Base-by-base conservation (phyloP, 129 eudicot species). In the Mikania micrantha region DNA sequence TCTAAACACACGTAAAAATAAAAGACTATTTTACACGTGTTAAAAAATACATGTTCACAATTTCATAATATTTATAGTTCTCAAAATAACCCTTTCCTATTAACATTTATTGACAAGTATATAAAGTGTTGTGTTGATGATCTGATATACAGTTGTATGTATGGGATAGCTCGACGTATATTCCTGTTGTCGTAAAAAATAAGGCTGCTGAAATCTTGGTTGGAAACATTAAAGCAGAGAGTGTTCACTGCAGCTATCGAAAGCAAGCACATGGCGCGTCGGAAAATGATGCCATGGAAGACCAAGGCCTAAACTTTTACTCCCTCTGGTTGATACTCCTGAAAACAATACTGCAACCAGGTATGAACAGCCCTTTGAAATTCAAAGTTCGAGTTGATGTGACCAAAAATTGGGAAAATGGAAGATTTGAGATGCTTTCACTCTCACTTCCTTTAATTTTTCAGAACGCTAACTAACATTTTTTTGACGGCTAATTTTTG, bases 361-460 rank as follows among this genome's bases (percentile, higher is more conserved):
- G 85, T 57, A 83, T 79, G 35, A 87, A 85, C 53, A 80, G 95
- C 73, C 85, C 95, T 66, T 67, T 87, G 38, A 85, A 77, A 44
- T 87, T 90, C 44, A 80, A 76, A 85, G 87, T 84, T 13, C 48
- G 45, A 39, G 86, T 90, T 47, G 82, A 87, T 65, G 40, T 78
- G 66, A 66, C 67, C 38, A 80, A 69, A 70, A 85, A 71, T 38
- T 49, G 70, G 76, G 92, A 87, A 76, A 72, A 68, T 66, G 95
- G 97, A 69, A 90, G 90, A 86, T 85, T 77, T 69, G 95, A 87
- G 69, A 87, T 87, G 92, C 15, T 78, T 15, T 72, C 82, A 44
- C 66, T 87, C 62, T 79, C 85, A 10, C 54, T 86, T 78, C 85
- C 95, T 66, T 3, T 4, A 9, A 1, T 21, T 36, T 69, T 40